These are phyloP conservation scores for Phialophora tarda DNA, from an alignment of 2,329 filamentous ascomycete species.

Conservation along the genomic window DNA sequence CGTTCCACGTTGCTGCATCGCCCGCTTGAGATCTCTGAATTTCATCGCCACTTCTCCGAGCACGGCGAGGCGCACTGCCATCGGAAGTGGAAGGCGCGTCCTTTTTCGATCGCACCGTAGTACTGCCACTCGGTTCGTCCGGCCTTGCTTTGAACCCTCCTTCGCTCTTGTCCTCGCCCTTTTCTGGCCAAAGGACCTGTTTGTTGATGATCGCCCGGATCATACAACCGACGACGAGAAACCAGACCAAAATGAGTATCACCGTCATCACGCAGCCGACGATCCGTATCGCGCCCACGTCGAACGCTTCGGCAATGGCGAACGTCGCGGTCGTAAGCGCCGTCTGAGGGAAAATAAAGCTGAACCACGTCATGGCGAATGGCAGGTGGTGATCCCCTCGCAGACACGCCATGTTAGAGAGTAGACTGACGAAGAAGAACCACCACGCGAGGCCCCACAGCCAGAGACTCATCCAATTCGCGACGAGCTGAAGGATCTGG, in stretches of 20 bases:
- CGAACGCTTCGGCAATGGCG: constrained; percentile 68
- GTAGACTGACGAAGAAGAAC: constrained; percentile 82
- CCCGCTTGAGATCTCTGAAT: background rate
- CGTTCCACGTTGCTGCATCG: background rate
- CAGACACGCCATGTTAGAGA: constrained; percentile 49
- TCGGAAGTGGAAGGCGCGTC: background rate
- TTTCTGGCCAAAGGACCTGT: constrained; percentile 78
- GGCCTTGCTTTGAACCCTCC: constrained; percentile 56
- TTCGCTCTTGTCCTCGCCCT: constrained; percentile 66
- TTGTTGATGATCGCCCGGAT: constrained; percentile 67
- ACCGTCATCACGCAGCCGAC: constrained; percentile 71
- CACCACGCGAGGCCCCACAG: constrained; percentile 82
- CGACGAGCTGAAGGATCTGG: constrained; percentile 60
- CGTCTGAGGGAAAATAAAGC: constrained; percentile 81
- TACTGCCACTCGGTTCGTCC: background rate
- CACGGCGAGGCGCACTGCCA: too few relatives aligned
- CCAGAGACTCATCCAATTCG: constrained; percentile 74
- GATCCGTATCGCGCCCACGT: constrained; percentile 65
- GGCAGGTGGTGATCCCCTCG: constrained; percentile 58
- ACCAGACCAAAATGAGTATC: constrained; percentile 70
- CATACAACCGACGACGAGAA: constrained; percentile 73
- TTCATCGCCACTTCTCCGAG: background rate
- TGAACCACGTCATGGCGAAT: constrained; percentile 87
- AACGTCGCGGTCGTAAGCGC: constrained; percentile 75
- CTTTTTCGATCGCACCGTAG: background rate